Evolutionary conservation across 768 basidiomycete genomes (phyloP).

Genomic region (Collybiopsis confluens): DNA sequence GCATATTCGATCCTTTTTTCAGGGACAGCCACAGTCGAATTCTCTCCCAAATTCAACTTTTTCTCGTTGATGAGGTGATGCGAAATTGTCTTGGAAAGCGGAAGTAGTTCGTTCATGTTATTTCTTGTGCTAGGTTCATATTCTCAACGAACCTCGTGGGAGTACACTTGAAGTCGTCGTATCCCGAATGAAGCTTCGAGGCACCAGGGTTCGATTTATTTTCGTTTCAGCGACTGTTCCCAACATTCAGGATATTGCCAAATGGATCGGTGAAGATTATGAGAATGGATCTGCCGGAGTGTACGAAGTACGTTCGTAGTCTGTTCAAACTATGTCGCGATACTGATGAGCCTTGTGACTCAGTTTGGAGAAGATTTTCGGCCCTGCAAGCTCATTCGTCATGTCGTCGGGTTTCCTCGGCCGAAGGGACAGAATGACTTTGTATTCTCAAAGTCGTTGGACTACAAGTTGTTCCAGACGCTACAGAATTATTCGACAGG

Average conservation of each 20-base stretch:
- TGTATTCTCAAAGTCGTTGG: slow-evolving; percentile 64
- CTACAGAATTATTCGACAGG: slow-evolving; percentile 69
- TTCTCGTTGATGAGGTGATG: slow-evolving; percentile 91
- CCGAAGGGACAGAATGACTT: slow-evolving; percentile 72
- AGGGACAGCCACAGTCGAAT: slow-evolving; percentile 66
- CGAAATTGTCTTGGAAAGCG: no score
- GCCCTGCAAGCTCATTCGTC: slow-evolving; percentile 73
- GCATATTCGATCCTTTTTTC: background rate
- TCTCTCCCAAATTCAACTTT: slow-evolving; percentile 67
- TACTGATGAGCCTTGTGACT: background rate
- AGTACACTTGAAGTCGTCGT: slow-evolving; percentile 94
- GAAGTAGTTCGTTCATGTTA: no score
- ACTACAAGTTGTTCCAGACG: slow-evolving; percentile 67
- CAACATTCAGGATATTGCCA: slow-evolving; percentile 85
- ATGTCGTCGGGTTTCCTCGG: slow-evolving; percentile 69
- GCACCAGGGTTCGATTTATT: slow-evolving; percentile 71
- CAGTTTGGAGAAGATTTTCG: slow-evolving; percentile 94
- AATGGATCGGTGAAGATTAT: slow-evolving; percentile 65
- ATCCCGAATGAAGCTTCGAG: slow-evolving; percentile 83
- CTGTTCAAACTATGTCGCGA: background rate
- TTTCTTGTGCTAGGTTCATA: slow-evolving; percentile 95
- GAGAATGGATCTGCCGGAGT: slow-evolving; percentile 48
- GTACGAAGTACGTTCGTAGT: slow-evolving; percentile 49
- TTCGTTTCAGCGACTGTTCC: slow-evolving; percentile 93
- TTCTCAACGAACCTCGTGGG: slow-evolving; percentile 86